Evolutionary conservation across 179 eudicot genomes (phyloP).

Genomic region (Spergularia azorica): DNA sequence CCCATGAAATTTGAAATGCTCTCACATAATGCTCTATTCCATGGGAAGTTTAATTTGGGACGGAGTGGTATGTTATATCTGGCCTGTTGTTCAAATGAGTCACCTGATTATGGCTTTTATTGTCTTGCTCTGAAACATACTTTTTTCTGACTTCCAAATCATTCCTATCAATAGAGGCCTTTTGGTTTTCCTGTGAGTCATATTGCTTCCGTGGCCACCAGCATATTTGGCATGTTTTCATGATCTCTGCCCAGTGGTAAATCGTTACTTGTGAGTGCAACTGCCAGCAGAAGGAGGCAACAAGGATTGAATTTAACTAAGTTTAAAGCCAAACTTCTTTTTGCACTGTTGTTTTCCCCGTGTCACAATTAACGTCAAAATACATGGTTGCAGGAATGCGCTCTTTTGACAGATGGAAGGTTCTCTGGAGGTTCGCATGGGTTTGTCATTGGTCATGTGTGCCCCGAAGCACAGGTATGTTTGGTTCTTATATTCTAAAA

Average conservation of each 20-base stretch:
- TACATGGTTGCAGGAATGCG: slow-evolving; percentile 67
- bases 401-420: slow-evolving; percentile 93
- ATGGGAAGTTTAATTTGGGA: too few species aligned
- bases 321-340: not conserved
- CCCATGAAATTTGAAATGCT: too few species aligned
- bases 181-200: not conserved
- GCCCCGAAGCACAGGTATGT: slow-evolving; percentile 94
- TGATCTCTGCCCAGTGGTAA: not conserved
- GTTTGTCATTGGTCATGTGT: slow-evolving; percentile 91
- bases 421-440: slow-evolving; percentile 99
- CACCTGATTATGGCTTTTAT: not conserved
- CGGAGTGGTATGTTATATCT: too few species aligned
- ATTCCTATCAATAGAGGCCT: not conserved
- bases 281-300: not conserved
- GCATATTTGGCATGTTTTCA: not conserved
- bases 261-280: not conserved
- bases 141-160: too few species aligned
- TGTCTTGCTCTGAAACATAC: too few species aligned
- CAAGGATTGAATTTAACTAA: not conserved
- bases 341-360: not conserved
- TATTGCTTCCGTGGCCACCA: not conserved
- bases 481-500: not conserved
- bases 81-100: not conserved
- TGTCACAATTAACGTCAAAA: not conserved
- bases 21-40: too few species aligned